Evolutionary conservation across 1,284 basidiomycete genomes (phyloP).

Genomic region (Inonotus hispidus): DNA sequence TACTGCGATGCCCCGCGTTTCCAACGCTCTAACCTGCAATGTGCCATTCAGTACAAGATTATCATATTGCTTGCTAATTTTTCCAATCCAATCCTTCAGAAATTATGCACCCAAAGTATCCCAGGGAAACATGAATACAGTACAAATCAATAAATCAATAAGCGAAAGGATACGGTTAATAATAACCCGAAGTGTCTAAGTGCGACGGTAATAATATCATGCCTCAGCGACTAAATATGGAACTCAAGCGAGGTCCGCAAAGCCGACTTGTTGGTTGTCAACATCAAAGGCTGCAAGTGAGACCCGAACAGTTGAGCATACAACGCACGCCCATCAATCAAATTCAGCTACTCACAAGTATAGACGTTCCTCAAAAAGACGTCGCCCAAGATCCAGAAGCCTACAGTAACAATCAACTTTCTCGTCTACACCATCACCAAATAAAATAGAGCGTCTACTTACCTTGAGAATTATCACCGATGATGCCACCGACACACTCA

Average conservation of each 20-base stretch:
- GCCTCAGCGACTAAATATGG: neutral
- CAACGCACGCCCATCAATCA: neutral
- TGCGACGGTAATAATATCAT: too few relatives aligned
- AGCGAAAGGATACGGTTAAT: too few relatives aligned
- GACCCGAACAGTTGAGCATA: neutral
- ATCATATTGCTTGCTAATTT: too few relatives aligned
- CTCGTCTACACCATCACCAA: neutral
- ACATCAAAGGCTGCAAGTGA: constrained; percentile 19
- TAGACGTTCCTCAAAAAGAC: constrained; percentile 24
- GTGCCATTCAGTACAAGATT: too few relatives aligned
- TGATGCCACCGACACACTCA: constrained; percentile 22
- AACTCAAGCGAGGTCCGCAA: constrained; percentile 8
- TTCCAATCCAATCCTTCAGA: too few relatives aligned
- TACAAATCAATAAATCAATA: too few relatives aligned
- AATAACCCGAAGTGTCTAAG: too few relatives aligned
- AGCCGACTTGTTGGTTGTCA: constrained; percentile 21
- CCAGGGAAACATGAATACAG: too few relatives aligned
- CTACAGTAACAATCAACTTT: neutral
- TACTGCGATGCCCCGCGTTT: too few relatives aligned
- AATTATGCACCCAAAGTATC: too few relatives aligned
- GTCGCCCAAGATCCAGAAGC: constrained; percentile 22
- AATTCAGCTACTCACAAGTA: constrained; percentile 17
- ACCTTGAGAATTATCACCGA: constrained; percentile 14
- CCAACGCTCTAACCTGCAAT: too few relatives aligned
- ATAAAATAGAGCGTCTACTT: neutral